Evolutionary conservation across 2,329 filamentous ascomycete genomes (phyloP).

Genomic region (Alternaria brassicicola): DNA sequence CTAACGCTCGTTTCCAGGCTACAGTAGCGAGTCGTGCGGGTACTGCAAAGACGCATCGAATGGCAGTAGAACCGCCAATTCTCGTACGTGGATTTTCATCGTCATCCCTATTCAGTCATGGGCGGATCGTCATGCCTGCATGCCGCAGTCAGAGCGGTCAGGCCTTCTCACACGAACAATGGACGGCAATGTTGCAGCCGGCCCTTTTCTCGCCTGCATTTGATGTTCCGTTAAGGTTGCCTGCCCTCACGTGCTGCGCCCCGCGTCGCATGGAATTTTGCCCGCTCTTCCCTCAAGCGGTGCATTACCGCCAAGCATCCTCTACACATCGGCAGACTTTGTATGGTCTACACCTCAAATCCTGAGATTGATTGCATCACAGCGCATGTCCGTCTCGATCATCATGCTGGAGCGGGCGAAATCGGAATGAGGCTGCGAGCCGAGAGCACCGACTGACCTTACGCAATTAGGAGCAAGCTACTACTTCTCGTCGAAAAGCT

Average conservation of each 20-base stretch:
- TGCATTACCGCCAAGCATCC: conserved; percentile 24
- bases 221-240: conserved; percentile 40
- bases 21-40: conserved; percentile 56
- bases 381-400: background rate
- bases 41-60: conserved; percentile 57
- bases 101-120: conserved; percentile 9
- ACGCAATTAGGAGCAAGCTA: conserved; percentile 70
- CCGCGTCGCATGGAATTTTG: conserved; percentile 22
- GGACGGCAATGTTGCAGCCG: conserved; percentile 12
- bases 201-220: conserved; percentile 16
- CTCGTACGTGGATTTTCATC: conserved; percentile 52
- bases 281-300: conserved; percentile 13
- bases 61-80: conserved; percentile 55
- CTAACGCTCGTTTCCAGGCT: conserved; percentile 49
- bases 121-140: conserved; percentile 27
- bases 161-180: background rate
- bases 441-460: conserved; percentile 27
- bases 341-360: background rate
- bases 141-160: conserved; percentile 21
- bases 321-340: conserved; percentile 2
- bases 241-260: conserved; percentile 30
- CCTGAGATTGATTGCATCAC: background rate
- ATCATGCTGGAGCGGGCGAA: conserved; percentile 10
- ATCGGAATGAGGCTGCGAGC: conserved; percentile 11
- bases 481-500: conserved; percentile 66